phyloP scores from a whole-genome alignment of 116 monocot species.

The Phalaenopsis hybrid region DNA sequence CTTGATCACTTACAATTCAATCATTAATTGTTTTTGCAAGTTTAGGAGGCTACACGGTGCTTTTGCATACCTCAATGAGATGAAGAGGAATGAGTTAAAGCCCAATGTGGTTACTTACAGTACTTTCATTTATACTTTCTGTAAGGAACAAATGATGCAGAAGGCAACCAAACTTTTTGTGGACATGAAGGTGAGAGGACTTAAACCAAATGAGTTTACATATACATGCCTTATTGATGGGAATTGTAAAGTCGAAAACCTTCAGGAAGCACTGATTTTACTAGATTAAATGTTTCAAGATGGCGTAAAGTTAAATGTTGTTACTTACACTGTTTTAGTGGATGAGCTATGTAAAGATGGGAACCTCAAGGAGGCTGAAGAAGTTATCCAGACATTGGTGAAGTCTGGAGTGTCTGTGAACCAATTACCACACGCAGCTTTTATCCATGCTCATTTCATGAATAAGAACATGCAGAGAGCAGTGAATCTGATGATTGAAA shows the following conservation, averaged over 20 bases:
- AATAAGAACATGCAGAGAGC: constrained; percentile 26
- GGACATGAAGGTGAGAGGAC: constrained; percentile 59
- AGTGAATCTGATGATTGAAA: constrained; percentile 25
- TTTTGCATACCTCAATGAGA: too few relatives aligned
- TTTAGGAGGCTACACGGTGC: not conserved
- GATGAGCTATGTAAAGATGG: constrained; percentile 72
- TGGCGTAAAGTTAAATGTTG: constrained; percentile 51
- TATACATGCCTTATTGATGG: constrained; percentile 77
- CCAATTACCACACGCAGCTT: constrained; percentile 24
- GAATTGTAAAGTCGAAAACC: constrained; percentile 50
- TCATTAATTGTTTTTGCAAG: constrained; percentile 74
- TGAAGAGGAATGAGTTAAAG: too few relatives aligned
- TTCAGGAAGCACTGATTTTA: constrained; percentile 46
- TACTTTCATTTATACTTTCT: too few relatives aligned
- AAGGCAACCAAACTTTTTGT: constrained; percentile 60
- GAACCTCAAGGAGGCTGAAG: constrained; percentile 56
- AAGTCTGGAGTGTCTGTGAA: constrained; percentile 38
- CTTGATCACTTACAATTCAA: constrained; percentile 61
- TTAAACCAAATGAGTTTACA: constrained; percentile 72
- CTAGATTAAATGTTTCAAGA: constrained; percentile 55
- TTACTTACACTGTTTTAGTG: constrained; percentile 7
- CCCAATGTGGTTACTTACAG: too few relatives aligned
- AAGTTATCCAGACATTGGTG: constrained; percentile 49
- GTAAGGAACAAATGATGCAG: constrained; percentile 29
- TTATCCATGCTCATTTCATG: constrained; percentile 66